Percentiles rank a stretch among this genome's conserved stretches.
phyloP scores from a whole-genome alignment of 2,329 filamentous ascomycete genomes.

The Trichoderma citrinoviride region DNA sequence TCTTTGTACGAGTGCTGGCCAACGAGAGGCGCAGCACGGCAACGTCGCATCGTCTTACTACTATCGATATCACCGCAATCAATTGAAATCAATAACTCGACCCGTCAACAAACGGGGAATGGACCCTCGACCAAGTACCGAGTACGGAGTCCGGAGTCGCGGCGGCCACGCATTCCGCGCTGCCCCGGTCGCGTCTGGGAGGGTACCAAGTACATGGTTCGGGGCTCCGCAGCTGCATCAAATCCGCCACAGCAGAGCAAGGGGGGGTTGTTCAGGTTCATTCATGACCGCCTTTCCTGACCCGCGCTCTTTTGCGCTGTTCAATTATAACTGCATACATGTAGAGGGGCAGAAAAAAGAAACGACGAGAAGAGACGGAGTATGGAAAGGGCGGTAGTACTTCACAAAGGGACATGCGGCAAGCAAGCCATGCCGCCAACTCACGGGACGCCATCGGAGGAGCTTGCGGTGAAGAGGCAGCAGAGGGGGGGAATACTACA shows the following conservation, averaged over 20 bases:
- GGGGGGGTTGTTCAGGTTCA: no score
- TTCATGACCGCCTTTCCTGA: constrained; percentile 18
- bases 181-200: neutral
- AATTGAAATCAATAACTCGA: no score
- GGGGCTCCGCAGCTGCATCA: neutral
- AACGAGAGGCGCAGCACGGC: neutral
- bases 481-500: neutral
- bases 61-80: no score
- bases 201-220: constrained; percentile 15
- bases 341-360: neutral
- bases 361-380: neutral
- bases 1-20: neutral
- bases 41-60: no score
- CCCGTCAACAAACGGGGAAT: no score
- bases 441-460: neutral
- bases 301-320: constrained; percentile 1
- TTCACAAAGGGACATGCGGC: neutral
- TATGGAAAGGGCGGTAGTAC: neutral
- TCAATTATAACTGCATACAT: neutral
- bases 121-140: neutral
- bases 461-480: neutral
- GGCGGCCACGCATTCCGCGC: constrained; percentile 1
- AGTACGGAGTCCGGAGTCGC: neutral
- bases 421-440: neutral
- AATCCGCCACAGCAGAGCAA: constrained; percentile 8